These are phyloP conservation scores for Tolypocladium ophioglossoides DNA, from an alignment of 2,329 filamentous ascomycete species.

Conservation along the genomic window DNA sequence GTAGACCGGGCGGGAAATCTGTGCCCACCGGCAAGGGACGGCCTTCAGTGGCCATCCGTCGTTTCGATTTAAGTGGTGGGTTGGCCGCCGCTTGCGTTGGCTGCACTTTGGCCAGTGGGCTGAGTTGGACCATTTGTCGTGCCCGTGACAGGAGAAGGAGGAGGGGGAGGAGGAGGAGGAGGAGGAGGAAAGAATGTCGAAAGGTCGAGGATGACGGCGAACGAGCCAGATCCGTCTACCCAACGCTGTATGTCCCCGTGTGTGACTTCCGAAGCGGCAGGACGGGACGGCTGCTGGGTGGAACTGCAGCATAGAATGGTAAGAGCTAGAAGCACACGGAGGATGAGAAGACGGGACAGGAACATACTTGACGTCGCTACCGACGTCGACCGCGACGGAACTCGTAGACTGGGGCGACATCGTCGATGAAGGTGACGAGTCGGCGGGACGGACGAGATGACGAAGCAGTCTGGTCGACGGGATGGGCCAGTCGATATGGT, in stretches of 20 bases:
- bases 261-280: neutral
- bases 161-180: no score
- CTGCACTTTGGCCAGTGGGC: neutral
- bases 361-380: neutral
- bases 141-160: neutral
- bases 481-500: neutral
- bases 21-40: neutral
- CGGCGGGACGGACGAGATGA: neutral
- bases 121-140: neutral
- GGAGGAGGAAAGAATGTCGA: no score
- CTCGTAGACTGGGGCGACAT: neutral
- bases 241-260: neutral
- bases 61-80: neutral
- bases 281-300: neutral
- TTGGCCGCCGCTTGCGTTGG: neutral
- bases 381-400: neutral
- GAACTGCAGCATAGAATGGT: neutral
- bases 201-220: neutral
- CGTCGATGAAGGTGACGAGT: neutral
- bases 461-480: neutral
- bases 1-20: neutral
- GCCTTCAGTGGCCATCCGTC: neutral
- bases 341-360: neutral
- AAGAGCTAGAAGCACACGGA: neutral
- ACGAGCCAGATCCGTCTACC: neutral